Base-by-base conservation (phyloP, 306 rosid genomes). In the Citrullus mucosospermus region DNA sequence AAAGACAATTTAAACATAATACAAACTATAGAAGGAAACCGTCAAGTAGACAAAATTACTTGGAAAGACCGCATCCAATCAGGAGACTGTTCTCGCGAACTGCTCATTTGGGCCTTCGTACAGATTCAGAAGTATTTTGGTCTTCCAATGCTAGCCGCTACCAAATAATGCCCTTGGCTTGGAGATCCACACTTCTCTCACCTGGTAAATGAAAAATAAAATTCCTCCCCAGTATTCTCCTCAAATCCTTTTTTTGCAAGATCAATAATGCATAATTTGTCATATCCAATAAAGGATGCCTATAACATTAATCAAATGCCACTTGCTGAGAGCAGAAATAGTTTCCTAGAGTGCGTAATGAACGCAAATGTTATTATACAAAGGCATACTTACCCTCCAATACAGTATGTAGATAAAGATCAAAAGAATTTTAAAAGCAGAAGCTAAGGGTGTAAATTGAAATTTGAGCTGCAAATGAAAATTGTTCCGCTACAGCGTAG, bases 41-140 rank as follows among this genome's bases (percentile, higher is more conserved):
- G 6, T 1, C 16, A 3, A 69, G 76, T 70, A 10, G 69, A 48
- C 9, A 32, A 28, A 15, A 16, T 63, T 80, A 92, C 98, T 92
- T 87, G 84, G 83, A 82, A 94, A 77, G 90, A 79, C 57, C 90
- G 98, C 85, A 94, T 83, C 98, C 98, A 92, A 76, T 92, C 97
- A 1, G 98, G 97, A 43, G 98, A 94, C 34, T 84, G 83, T 76
- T 94, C 98, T 81, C 98, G 83, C 36, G 97, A 87, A 73, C 74
- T 70, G 90, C 89, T 86, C 98, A 94, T 90, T 78, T 55, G 14
- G 43, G 78, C 43, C 55, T 76, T 63, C 13, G 43, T 44, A 8
- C 18, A 4, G 28, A 70, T 44, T 70, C 34, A 70, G 13, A 69
- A 70, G 76, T 44, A 18, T 70, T 43, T 44, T 44, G 75, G 32